phyloP scores from a whole-genome alignment of 2,329 filamentous ascomycete genomes.

The Canariomyces notabilis region DNA sequence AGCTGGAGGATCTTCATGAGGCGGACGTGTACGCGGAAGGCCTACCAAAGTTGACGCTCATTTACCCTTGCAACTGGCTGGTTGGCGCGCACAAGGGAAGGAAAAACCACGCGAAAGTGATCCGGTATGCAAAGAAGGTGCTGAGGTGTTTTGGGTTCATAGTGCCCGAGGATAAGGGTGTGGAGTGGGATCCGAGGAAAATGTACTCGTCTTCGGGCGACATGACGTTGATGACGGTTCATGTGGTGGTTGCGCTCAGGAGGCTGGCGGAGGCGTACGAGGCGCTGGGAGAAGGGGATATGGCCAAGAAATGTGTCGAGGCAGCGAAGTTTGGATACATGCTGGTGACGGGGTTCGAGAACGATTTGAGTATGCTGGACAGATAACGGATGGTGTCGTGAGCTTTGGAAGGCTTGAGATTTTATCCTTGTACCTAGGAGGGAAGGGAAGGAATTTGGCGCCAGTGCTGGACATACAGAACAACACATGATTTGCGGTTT shows the following conservation, averaged over 20 bases:
- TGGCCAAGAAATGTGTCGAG: slow-evolving; percentile 26
- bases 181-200: slow-evolving; percentile 22
- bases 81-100: slow-evolving; percentile 30
- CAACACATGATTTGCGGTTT: no score
- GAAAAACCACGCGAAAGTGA: slow-evolving; percentile 31
- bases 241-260: slow-evolving; percentile 32
- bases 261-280: slow-evolving; percentile 29
- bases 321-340: slow-evolving; percentile 30
- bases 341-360: slow-evolving; percentile 32
- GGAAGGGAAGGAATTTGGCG: no score
- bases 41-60: slow-evolving; percentile 31
- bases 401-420: no score
- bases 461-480: no score
- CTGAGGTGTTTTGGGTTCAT: slow-evolving; percentile 33
- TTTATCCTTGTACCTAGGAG: no score
- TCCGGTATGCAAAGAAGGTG: slow-evolving; percentile 28
- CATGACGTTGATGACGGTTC: slow-evolving; percentile 30
- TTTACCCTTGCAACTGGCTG: slow-evolving; percentile 35
- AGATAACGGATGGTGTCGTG: slow-evolving; percentile 29
- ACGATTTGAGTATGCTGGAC: slow-evolving; percentile 25
- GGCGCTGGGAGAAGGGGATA: slow-evolving; percentile 26
- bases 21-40: slow-evolving; percentile 26
- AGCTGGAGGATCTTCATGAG: slow-evolving; percentile 33
- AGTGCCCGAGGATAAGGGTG: slow-evolving; percentile 21
- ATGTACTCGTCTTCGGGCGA: slow-evolving; percentile 24